Percentiles rank a stretch among this genome's conserved stretches.
Conservation (phyloP, 148 eudicot genomes). For the Bassia scoparia region DNA sequence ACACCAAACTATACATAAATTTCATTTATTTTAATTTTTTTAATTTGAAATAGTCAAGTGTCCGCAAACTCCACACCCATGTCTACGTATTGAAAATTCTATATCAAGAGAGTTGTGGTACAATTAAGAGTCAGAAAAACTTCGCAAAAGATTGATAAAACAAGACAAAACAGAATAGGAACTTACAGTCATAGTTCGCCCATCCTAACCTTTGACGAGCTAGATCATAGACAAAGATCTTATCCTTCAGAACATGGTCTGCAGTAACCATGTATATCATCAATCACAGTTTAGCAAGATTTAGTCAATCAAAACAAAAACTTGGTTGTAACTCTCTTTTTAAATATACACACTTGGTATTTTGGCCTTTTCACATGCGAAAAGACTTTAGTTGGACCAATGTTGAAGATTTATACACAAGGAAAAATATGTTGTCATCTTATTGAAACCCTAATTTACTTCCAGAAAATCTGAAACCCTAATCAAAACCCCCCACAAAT, state of each 20-base stretch:
- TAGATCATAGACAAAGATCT: slow-evolving; percentile 74
- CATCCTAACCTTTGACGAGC: slow-evolving; percentile 88
- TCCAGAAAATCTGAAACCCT: too few relatives aligned
- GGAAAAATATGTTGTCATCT: too few relatives aligned
- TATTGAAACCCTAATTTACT: too few relatives aligned
- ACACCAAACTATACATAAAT: too few relatives aligned
- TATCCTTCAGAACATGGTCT: slow-evolving; percentile 92
- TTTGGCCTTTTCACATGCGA: too few relatives aligned
- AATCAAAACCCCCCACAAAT: too few relatives aligned
- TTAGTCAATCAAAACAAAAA: not conserved
- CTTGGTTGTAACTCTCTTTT: not conserved
- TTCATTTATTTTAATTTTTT: not conserved
- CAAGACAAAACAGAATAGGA: not conserved
- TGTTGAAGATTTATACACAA: too few relatives aligned
- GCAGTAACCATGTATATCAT: slow-evolving; percentile 11
- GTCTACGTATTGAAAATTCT: not conserved
- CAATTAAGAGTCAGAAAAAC: not conserved
- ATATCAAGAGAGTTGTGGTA: not conserved
- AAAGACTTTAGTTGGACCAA: too few relatives aligned
- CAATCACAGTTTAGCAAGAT: not conserved
- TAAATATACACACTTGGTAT: too few relatives aligned
- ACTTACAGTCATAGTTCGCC: slow-evolving; percentile 95
- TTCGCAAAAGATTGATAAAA: not conserved
- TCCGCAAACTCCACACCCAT: too few relatives aligned
- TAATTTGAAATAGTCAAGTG: not conserved